These are phyloP conservation scores for Grosmannia serpens DNA, from an alignment of 2,329 filamentous ascomycete species.

Conservation along the genomic window DNA sequence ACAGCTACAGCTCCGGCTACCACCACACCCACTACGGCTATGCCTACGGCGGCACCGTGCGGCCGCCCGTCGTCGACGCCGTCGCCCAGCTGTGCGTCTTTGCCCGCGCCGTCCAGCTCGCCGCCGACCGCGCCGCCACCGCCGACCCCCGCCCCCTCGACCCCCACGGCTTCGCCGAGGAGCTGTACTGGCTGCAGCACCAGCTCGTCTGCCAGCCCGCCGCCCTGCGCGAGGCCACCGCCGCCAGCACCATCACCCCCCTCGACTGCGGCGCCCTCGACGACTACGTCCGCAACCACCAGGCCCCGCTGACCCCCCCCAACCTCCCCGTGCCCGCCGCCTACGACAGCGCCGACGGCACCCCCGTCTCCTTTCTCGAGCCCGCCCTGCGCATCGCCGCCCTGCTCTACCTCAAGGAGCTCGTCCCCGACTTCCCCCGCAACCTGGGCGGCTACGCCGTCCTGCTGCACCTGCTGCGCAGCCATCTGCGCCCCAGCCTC, in stretches of 20 bases:
- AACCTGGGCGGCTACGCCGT: constrained; percentile 21
- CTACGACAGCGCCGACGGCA: neutral
- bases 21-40: neutral
- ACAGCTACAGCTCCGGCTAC: constrained; percentile 1
- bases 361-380: constrained; percentile 13
- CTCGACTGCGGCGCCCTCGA: constrained; percentile 1
- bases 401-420: constrained; percentile 21
- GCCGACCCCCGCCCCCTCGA: constrained; percentile 14
- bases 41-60: constrained; percentile 6
- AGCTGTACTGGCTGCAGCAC: constrained; percentile 19
- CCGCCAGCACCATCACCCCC: neutral
- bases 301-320: constrained; percentile 8
- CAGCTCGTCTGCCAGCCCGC: constrained; percentile 17
- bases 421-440: constrained; percentile 20
- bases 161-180: constrained; percentile 20
- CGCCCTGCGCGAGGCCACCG: constrained; percentile 14
- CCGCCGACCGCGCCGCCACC: constrained; percentile 9
- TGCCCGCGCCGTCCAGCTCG: constrained; percentile 14
- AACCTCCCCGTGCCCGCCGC: constrained; percentile 8
- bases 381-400: constrained; percentile 18
- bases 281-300: constrained; percentile 16
- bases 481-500: constrained; percentile 12
- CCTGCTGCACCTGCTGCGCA: constrained; percentile 17
- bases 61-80: constrained; percentile 13
- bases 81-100: constrained; percentile 18